Conservation (phyloP, 2,329 filamentous ascomycete genomes). For the Alternaria brassicicola region DNA sequence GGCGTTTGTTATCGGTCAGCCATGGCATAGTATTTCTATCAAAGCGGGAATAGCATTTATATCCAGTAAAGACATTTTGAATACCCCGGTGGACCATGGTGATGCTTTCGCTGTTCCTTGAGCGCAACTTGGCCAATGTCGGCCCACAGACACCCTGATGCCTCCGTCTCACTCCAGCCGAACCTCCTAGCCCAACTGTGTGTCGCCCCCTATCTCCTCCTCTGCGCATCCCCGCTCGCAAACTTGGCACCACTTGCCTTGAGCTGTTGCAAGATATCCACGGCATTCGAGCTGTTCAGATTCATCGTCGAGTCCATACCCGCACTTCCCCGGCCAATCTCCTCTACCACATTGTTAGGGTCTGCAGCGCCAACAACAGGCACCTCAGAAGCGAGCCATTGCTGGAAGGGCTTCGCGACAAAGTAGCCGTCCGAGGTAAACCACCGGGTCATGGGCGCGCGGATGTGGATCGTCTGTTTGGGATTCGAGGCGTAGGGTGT, state of each 20-base stretch:
- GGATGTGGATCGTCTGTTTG: conserved; percentile 59
- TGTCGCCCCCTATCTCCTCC: conserved; percentile 37
- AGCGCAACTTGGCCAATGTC: background rate
- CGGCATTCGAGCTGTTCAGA: conserved; percentile 39
- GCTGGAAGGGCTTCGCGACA: conserved; percentile 76
- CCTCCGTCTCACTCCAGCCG: background rate
- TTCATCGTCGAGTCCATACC: conserved; percentile 31
- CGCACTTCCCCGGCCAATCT: conserved; percentile 49
- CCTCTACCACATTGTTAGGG: conserved; percentile 58
- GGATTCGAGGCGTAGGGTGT: conserved; percentile 37
- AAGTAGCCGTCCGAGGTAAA: conserved; percentile 76
- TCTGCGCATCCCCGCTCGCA: conserved; percentile 35
- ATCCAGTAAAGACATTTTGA: background rate
- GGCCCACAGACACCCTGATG: background rate
- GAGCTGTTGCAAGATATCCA: conserved; percentile 46
- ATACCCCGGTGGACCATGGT: background rate
- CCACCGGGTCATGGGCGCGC: conserved; percentile 73
- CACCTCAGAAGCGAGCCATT: conserved; percentile 72
- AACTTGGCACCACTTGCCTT: conserved; percentile 42
- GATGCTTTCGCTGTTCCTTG: background rate
- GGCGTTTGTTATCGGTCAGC: conserved; percentile 16
- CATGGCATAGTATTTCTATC: conserved; percentile 6
- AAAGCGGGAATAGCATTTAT: background rate
- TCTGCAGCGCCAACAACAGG: conserved; percentile 70
- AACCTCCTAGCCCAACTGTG: background rate